phyloP scores from a whole-genome alignment of 345 rosid species.

The Camelina hispida region DNA sequence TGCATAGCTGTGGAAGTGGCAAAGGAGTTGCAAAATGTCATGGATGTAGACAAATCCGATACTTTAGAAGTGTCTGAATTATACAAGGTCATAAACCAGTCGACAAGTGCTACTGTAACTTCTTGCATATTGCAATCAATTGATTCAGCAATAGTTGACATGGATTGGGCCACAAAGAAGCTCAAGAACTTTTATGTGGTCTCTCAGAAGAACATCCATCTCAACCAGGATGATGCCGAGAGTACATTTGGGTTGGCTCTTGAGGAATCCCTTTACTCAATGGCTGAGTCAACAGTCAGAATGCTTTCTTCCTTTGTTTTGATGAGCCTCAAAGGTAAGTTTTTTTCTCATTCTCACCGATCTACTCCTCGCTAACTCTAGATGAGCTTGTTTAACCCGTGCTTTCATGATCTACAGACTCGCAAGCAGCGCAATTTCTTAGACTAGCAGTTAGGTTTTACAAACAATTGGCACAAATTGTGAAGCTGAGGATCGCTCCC shows the following conservation, averaged over 20 bases:
- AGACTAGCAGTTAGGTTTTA: slow-evolving; percentile 63
- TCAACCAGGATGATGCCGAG: slow-evolving; percentile 44
- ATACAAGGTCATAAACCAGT: slow-evolving; percentile 58
- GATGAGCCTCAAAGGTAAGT: slow-evolving; percentile 74
- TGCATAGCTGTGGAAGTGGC: slow-evolving; percentile 55
- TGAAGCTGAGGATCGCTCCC: slow-evolving; percentile 72
- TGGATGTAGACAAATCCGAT: slow-evolving; percentile 44
- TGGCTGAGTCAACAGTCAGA: slow-evolving; percentile 64
- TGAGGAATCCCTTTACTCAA: slow-evolving; percentile 63
- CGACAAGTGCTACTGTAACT: slow-evolving; percentile 53
- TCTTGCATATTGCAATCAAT: slow-evolving; percentile 60
- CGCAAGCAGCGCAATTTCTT: slow-evolving; percentile 71
- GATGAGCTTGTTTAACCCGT: slow-evolving; percentile 28
- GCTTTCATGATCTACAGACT: slow-evolving; percentile 53
- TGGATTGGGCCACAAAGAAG: slow-evolving; percentile 75
- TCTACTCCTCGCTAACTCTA: slow-evolving; percentile 13
- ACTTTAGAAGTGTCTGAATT: slow-evolving; percentile 49
- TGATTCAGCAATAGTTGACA: slow-evolving; percentile 57
- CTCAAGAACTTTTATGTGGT: slow-evolving; percentile 52
- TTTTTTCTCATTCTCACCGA: slow-evolving; percentile 19
- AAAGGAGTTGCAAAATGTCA: slow-evolving; percentile 54
- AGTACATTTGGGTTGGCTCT: slow-evolving; percentile 45
- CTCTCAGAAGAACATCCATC: slow-evolving; percentile 47
- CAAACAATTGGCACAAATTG: slow-evolving; percentile 79
- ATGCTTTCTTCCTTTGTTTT: slow-evolving; percentile 71